Evolutionary conservation across 805 yeast species (phyloP), one percentile per base, ranked within the genome.

Genomic region (Pichia paraexigua): DNA sequence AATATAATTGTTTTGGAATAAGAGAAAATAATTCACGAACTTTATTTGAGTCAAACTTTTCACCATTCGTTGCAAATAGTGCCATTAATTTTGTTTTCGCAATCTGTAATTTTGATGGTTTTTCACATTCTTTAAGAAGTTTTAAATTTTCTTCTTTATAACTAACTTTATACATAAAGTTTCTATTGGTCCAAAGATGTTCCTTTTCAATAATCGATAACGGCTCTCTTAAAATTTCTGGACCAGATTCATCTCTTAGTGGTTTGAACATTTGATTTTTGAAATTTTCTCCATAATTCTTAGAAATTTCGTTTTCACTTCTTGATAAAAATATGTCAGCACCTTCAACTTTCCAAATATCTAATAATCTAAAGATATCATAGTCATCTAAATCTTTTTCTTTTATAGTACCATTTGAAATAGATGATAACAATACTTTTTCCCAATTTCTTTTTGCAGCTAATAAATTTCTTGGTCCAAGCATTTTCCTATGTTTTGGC

Each of bases 161-260:
- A 5, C 59, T 55, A 15, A 60, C 57, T 10, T 72, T 62, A 46
- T 62, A 68, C 25, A 74, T 67, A 60, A 79, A 84, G 0, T 76
- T 66, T 1, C 71, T 66, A 39, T 70, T 71, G 0, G 79, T 65
- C 46, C 83, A 65, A 27, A 73, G 67, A 12, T 76, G 76, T 58
- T 87, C 91, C 49, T 85, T 78, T 58, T 84, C 89, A 49, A 84
- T 70, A 84, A 87, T 80, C 1, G 95, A 83, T 28, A 77, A 73
- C 47, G 61, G 53, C 28, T 75, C 78, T 43, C 75, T 81, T 47
- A 73, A 69, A 27, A 77, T 71, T 24, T 78, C 80, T 18, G 60
- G 55, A 2, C 64, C 69, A 39, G 52, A 49, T 3, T 55, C 54
- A 17, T 57, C 63, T 8, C 58, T 41, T 20, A 67, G 66, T 10